A percentile compares a stretch with the other conserved stretches of the same genome.
phyloP scores from a whole-genome alignment of 164 flowering plant species.

The Magnolia kwangsiensis region DNA sequence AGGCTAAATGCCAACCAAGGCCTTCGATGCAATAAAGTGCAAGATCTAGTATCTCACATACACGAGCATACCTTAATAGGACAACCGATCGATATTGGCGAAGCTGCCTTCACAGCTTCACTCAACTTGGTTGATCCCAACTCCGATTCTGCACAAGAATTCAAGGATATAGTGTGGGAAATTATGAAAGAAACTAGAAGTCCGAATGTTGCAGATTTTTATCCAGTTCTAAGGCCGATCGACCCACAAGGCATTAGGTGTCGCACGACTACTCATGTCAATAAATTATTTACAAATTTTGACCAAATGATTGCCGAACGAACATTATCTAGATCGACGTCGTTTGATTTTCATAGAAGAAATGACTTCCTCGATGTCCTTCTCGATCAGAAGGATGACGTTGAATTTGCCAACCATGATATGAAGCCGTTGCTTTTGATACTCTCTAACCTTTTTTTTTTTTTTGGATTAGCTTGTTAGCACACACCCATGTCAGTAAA shows the following conservation, averaged over 20 bases:
- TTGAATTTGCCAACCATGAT: not conserved
- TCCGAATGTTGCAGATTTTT: not conserved
- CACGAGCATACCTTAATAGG: not conserved
- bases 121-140: conserved; percentile 17
- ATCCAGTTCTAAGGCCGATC: conserved; percentile 2
- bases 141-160: conserved; percentile 15
- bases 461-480: too few species aligned
- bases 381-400: conserved; percentile 4
- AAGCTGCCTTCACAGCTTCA: conserved; percentile 16
- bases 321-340: not conserved
- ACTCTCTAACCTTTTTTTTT: too few species aligned
- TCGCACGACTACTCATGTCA: too few species aligned
- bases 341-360: not conserved
- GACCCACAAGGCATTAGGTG: conserved; percentile 10
- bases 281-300: not conserved
- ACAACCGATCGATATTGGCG: conserved; percentile 10
- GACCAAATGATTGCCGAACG: conserved; percentile 12
- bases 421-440: not conserved
- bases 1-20: conserved; percentile 13
- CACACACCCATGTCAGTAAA: too few species aligned
- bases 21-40: conserved; percentile 12
- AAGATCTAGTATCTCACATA: conserved; percentile 16
- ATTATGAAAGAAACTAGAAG: not conserved
- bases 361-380: conserved; percentile 11
- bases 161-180: conserved; percentile 10